These are phyloP conservation scores for Neoascochyta sp. DNA, from an alignment of 2,329 filamentous ascomycete genomes.

Conservation along the genomic window DNA sequence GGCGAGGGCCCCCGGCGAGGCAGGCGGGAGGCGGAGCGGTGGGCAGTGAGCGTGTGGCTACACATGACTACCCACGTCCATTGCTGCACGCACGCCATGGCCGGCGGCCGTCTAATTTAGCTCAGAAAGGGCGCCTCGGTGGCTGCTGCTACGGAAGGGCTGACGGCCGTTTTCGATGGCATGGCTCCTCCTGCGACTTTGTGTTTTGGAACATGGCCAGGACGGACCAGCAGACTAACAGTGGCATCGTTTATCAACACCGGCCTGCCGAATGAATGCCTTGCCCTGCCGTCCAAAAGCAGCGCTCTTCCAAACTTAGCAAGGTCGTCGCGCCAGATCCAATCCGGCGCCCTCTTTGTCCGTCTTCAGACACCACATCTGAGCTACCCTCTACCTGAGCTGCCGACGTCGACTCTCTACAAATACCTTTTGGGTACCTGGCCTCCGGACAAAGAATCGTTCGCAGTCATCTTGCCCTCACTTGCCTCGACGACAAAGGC, in stretches of 20 bases:
- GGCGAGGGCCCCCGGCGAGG: too few species aligned
- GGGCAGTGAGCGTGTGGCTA: too few species aligned
- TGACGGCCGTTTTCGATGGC: conserved; percentile 32
- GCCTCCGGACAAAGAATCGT: conserved; percentile 37
- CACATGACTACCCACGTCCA: too few species aligned
- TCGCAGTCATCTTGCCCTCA: conserved; percentile 33
- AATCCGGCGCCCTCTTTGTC: conserved; percentile 42
- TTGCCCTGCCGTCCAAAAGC: conserved; percentile 35
- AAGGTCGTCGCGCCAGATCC: conserved; percentile 32
- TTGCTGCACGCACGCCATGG: too few species aligned
- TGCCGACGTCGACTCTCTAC: conserved; percentile 37
- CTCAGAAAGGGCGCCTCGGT: too few species aligned
- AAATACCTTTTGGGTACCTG: conserved; percentile 38
- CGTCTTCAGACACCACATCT: conserved; percentile 36
- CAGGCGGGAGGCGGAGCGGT: too few species aligned
- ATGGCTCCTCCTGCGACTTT: too few species aligned
- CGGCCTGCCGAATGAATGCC: conserved; percentile 15
- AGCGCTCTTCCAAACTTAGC: conserved; percentile 32
- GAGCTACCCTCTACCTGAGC: conserved; percentile 34
- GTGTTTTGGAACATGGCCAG: too few species aligned
- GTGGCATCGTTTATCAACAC: conserved; percentile 19
- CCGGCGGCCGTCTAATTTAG: too few species aligned
- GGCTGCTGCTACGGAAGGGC: conserved; percentile 21
- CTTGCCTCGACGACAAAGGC: conserved; percentile 34
- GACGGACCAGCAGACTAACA: conserved; percentile 18